These are phyloP conservation scores for Candida mesenterica DNA, from an alignment of 1,139 yeast species.

Conservation along the genomic window DNA sequence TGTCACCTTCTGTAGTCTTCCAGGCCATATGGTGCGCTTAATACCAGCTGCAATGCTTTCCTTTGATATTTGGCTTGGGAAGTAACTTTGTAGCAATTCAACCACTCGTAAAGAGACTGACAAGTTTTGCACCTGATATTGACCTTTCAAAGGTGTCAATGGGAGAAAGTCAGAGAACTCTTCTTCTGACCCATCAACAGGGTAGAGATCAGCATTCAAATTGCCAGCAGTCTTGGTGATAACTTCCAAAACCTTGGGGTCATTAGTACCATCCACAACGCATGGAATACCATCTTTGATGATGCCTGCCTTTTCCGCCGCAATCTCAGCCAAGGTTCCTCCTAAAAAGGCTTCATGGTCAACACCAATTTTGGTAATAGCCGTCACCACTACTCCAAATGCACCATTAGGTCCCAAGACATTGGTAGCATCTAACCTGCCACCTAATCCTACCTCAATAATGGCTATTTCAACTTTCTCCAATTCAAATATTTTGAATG, in stretches of 20 bases:
- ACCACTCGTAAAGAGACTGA: conserved; percentile 65
- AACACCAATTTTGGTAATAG: conserved; percentile 77
- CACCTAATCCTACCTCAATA: conserved; percentile 90
- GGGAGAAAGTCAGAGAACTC: conserved; percentile 15
- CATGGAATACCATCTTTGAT: conserved; percentile 60
- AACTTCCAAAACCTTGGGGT: conserved; percentile 45
- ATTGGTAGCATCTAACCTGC: conserved; percentile 84
- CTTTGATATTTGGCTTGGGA: conserved; percentile 20
- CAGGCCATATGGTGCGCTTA: conserved; percentile 54
- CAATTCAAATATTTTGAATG: conserved; percentile 67
- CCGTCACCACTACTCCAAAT: conserved; percentile 58
- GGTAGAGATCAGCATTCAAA: conserved; percentile 16
- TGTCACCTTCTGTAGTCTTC: conserved; percentile 52
- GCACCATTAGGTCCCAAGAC: conserved; percentile 21
- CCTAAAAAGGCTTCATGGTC: conserved; percentile 85
- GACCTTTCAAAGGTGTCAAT: conserved; percentile 62
- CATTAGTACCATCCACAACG: conserved; percentile 73
- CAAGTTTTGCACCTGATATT: conserved; percentile 68
- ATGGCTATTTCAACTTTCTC: conserved; percentile 68
- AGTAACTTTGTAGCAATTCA: conserved; percentile 28
- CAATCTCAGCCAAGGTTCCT: conserved; percentile 58
- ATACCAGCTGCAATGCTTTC: conserved; percentile 52
- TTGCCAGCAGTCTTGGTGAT: conserved; percentile 25
- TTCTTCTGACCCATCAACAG: conserved; percentile 17
- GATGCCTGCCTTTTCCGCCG: conserved; percentile 81